A percentile compares a stretch with the other conserved stretches of the same genome.
Evolutionary conservation across 192 early-diverging fungal genomes (phyloP).

Genomic region (Podila horticola): DNA sequence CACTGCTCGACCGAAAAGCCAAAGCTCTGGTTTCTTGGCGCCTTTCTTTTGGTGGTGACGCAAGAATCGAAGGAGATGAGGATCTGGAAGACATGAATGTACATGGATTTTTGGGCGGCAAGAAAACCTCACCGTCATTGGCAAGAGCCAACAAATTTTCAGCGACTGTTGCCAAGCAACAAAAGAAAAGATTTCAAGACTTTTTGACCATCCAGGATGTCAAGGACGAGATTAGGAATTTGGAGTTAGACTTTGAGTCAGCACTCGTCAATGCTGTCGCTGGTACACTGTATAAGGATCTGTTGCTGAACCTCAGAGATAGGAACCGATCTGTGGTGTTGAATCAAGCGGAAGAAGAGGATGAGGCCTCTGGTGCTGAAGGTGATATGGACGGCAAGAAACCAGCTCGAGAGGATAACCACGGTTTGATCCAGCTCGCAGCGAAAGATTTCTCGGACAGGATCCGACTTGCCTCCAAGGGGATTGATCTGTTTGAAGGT

Average conservation of each 20-base stretch:
- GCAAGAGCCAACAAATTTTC: not conserved
- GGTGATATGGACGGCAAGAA: not conserved
- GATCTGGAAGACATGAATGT: not conserved
- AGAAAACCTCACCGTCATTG: not conserved
- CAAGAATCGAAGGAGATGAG: slow-evolving; percentile 6
- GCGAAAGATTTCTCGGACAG: slow-evolving; percentile 15
- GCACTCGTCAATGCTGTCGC: slow-evolving; percentile 30
- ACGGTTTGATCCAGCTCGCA: not conserved
- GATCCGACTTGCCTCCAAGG: slow-evolving; percentile 18
- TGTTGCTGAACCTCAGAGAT: slow-evolving; percentile 33
- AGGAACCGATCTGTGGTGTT: slow-evolving; percentile 36
- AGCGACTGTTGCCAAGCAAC: not conserved
- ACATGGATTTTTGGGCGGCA: not conserved
- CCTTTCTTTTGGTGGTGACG: slow-evolving; percentile 19
- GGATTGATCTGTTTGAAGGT: slow-evolving; percentile 45
- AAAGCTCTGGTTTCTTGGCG: slow-evolving; percentile 39
- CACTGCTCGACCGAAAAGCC: slow-evolving; percentile 25
- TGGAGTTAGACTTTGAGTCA: slow-evolving; percentile 48
- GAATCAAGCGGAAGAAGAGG: slow-evolving; percentile 16
- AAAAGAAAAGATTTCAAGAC: slow-evolving; percentile 34
- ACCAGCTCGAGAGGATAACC: not conserved
- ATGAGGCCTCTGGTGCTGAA: not conserved
- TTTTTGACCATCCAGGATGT: slow-evolving; percentile 45
- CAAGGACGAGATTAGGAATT: slow-evolving; percentile 18
- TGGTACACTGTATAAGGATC: slow-evolving; percentile 16